Conservation (phyloP, 306 rosid genomes). For the Sicyos baderoa region DNA sequence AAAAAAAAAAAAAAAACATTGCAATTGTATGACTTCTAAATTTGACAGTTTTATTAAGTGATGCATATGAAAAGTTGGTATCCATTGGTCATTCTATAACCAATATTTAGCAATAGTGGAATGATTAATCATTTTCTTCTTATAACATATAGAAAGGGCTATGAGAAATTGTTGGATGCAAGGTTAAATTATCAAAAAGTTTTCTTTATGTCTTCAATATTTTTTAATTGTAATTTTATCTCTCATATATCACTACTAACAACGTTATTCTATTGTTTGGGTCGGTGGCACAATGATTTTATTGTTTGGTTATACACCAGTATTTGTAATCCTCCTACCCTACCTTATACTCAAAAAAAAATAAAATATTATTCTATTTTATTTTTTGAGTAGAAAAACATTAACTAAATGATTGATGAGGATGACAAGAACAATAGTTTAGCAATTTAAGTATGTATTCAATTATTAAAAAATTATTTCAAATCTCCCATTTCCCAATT, state of each 20-base stretch:
- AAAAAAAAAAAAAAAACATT: no score
- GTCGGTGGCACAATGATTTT: no score
- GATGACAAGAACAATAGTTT: no score
- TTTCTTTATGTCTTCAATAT: neutral
- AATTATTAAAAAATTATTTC: no score
- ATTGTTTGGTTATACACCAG: no score
- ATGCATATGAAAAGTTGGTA: slow-evolving; percentile 14
- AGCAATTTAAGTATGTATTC: no score
- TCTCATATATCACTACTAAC: neutral
- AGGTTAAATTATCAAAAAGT: neutral
- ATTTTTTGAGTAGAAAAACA: neutral
- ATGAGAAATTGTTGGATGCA: neutral
- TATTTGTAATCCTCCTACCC: no score
- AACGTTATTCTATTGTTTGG: no score
- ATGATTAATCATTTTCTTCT: slow-evolving; percentile 7
- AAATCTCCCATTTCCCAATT: no score
- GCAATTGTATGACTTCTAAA: no score
- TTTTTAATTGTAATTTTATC: neutral
- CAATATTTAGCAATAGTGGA: slow-evolving; percentile 12
- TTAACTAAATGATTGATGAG: neutral
- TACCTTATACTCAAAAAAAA: no score
- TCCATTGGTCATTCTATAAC: neutral
- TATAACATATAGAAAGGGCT: neutral
- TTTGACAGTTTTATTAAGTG: neutral
- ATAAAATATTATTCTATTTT: no score